phyloP scores from a whole-genome alignment of 805 yeast genomes.

The Starmerella khaoyaiensis region DNA sequence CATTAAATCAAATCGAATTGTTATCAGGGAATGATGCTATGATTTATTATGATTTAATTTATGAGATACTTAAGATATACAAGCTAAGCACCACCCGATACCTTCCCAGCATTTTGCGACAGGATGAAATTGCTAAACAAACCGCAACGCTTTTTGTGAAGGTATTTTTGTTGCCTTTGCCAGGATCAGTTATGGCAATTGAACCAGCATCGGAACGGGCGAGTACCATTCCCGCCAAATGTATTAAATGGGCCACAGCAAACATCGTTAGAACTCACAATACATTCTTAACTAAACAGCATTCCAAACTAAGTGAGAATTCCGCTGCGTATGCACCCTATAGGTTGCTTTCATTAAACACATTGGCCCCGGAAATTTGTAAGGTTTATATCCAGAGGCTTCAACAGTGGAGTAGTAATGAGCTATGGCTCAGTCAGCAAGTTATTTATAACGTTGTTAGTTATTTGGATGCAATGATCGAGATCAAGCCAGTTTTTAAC shows the following conservation, averaged over 20 bases:
- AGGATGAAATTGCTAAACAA: slow-evolving; percentile 36
- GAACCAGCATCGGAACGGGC: slow-evolving; percentile 36
- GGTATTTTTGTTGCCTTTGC: slow-evolving; percentile 48
- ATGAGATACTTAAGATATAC: slow-evolving; percentile 58
- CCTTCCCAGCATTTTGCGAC: slow-evolving; percentile 52
- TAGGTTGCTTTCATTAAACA: slow-evolving; percentile 38
- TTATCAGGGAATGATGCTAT: slow-evolving; percentile 36
- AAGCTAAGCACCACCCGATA: slow-evolving; percentile 48
- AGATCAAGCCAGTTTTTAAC: slow-evolving; percentile 49
- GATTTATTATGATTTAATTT: slow-evolving; percentile 44
- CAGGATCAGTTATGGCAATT: slow-evolving; percentile 38
- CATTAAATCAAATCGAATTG: slow-evolving; percentile 25
- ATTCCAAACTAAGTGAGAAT: slow-evolving; percentile 27
- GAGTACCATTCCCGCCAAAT: slow-evolving; percentile 48
- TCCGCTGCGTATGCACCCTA: slow-evolving; percentile 43
- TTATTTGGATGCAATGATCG: slow-evolving; percentile 50
- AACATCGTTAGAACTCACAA: slow-evolving; percentile 59
- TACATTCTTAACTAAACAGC: slow-evolving; percentile 40
- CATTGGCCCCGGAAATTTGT: slow-evolving; percentile 63
- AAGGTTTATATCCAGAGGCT: slow-evolving; percentile 50
- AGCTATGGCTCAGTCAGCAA: slow-evolving; percentile 56
- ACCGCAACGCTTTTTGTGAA: slow-evolving; percentile 74
- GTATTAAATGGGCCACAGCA: slow-evolving; percentile 81
- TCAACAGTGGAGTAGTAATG: slow-evolving; percentile 49
- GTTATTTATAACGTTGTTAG: slow-evolving; percentile 51